Percentiles rank a stretch among this genome's conserved stretches.
Conservation (phyloP, 116 monocot genomes). For the Trichopus zeylanicus region DNA sequence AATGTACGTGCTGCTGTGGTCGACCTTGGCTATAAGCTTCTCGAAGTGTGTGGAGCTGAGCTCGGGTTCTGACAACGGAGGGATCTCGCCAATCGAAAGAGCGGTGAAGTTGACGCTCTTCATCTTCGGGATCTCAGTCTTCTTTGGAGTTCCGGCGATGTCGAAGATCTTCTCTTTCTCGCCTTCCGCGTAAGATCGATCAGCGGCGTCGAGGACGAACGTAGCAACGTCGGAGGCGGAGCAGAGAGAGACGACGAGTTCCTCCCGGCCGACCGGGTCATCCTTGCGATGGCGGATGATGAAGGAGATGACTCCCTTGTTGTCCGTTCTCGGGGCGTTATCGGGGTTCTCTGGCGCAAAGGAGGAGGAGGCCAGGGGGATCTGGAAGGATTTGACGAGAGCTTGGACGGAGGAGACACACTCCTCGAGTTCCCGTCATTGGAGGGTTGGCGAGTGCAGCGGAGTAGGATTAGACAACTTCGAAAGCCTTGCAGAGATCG, state of each 20-base stretch:
- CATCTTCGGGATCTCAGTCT: too few species aligned
- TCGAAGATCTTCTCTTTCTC: constrained; percentile 1
- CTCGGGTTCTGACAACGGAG: too few species aligned
- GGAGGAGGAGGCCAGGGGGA: too few species aligned
- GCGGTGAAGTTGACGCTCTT: too few species aligned
- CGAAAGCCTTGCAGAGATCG: constrained; percentile 45
- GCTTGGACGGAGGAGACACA: constrained; percentile 32
- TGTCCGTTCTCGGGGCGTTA: constrained; percentile 38
- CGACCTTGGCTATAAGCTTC: too few species aligned
- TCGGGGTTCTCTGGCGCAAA: not conserved
- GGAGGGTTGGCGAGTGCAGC: constrained; percentile 23
- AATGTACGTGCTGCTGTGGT: too few species aligned
- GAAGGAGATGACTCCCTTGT: constrained; percentile 25
- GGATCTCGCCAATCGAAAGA: too few species aligned
- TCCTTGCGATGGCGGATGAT: constrained; percentile 38
- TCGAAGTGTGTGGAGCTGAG: too few species aligned
- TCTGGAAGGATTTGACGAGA: constrained; percentile 29
- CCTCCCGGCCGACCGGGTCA: constrained; percentile 6
- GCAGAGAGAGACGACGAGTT: constrained; percentile 36
- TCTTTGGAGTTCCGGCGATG: too few species aligned
- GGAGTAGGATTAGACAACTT: constrained; percentile 30
- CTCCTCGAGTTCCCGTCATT: constrained; percentile 56
- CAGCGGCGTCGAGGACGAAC: constrained; percentile 44
- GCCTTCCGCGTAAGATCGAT: constrained; percentile 1
- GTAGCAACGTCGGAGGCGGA: constrained; percentile 36